Evolutionary conservation across 345 rosid genomes (phyloP).

Genomic region (Hibiscus mutabilis): DNA sequence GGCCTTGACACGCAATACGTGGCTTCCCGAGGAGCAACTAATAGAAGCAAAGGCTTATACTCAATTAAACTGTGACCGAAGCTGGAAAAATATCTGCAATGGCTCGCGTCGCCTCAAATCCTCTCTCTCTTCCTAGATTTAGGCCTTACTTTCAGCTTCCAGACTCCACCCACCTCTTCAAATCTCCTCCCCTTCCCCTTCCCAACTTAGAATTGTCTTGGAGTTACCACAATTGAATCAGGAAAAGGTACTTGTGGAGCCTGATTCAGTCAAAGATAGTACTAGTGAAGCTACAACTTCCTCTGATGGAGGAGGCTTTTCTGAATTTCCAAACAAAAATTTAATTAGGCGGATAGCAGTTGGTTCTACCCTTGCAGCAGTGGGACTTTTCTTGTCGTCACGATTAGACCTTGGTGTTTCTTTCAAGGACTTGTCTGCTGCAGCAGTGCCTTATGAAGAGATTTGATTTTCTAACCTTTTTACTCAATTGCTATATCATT

Average conservation of each 20-base stretch:
- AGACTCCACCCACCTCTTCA: constrained; percentile 6
- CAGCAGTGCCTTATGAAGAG: constrained; percentile 71
- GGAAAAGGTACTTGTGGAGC: constrained; percentile 41
- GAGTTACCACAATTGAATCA: too few species aligned
- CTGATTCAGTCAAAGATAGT: constrained; percentile 17
- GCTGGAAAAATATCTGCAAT: constrained; percentile 1
- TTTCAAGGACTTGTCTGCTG: constrained; percentile 60
- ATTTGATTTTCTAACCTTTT: constrained; percentile 17
- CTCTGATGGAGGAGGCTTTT: constrained; percentile 30
- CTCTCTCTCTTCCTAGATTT: constrained; percentile 35
- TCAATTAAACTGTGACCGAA: not conserved
- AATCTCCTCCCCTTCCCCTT: constrained; percentile 6
- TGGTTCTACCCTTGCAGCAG: constrained; percentile 46
- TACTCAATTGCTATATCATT: not conserved
- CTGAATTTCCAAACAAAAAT: constrained; percentile 57
- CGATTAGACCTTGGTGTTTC: constrained; percentile 78
- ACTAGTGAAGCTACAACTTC: constrained; percentile 15
- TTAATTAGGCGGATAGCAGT: constrained; percentile 48
- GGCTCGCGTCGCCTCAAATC: constrained; percentile 19
- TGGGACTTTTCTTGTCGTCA: constrained; percentile 49
- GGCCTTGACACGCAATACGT: too few species aligned
- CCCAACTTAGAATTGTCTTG: not conserved
- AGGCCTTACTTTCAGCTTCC: constrained; percentile 22
- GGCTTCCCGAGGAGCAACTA: too few species aligned
- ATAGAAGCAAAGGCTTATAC: not conserved